Percentiles rank a stretch among this genome's conserved stretches.
Evolutionary conservation across 139 green algal genomes (phyloP).

Genomic region (Coccomyxa sp.): DNA sequence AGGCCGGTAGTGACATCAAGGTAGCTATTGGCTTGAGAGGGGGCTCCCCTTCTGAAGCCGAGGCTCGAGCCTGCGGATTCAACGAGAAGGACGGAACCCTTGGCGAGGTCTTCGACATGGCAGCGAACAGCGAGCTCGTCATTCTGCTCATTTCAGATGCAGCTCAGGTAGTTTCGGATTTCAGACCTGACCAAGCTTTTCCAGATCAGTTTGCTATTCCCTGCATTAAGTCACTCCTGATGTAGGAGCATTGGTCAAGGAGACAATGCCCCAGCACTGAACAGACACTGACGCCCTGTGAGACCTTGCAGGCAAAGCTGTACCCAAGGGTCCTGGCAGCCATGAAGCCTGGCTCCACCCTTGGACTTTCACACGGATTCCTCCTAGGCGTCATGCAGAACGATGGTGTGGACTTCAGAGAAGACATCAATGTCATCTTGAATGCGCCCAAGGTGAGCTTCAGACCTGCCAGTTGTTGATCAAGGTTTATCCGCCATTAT

Average conservation of each 20-base stretch:
- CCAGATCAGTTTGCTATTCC: no score
- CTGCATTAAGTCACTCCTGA: background rate
- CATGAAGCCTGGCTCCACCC: conserved; percentile 96
- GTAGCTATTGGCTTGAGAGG: conserved; percentile 89
- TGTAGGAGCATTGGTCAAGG: no score
- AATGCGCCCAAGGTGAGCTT: conserved; percentile 91
- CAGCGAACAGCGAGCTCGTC: conserved; percentile 86
- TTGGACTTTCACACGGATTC: conserved; percentile 98
- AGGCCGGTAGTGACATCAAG: conserved; percentile 79
- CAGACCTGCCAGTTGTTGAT: background rate
- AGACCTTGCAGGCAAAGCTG: conserved; percentile 79
- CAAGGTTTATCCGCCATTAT: no score
- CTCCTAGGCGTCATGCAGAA: conserved; percentile 94
- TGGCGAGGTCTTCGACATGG: conserved; percentile 92
- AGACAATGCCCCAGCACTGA: background rate
- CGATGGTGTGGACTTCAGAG: conserved; percentile 88
- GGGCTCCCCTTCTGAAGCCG: conserved; percentile 70
- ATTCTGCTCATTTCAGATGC: conserved; percentile 98
- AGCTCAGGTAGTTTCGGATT: conserved; percentile 90
- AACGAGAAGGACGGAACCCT: conserved; percentile 87
- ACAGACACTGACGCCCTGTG: background rate
- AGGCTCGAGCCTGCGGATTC: conserved; percentile 90
- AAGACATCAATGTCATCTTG: conserved; percentile 98
- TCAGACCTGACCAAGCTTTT: no score
- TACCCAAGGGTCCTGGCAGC: conserved; percentile 91